These are phyloP conservation scores for Lasiodiplodia gonubiensis DNA, from an alignment of 2,329 filamentous ascomycete species.

Conservation along the genomic window DNA sequence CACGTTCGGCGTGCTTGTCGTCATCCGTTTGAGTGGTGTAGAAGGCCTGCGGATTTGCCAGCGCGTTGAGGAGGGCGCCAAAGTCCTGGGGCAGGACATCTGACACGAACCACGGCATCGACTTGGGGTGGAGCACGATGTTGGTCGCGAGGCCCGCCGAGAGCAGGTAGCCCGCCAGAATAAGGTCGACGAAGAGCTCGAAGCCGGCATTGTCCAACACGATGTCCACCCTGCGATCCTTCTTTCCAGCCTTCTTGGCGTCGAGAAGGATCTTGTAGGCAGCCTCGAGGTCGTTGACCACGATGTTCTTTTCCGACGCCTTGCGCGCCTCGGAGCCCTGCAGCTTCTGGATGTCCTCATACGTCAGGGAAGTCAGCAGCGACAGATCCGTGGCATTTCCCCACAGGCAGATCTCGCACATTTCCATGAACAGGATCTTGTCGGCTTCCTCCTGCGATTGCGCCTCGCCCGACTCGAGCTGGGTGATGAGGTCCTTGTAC, in stretches of 20 bases:
- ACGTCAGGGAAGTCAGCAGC: constrained; percentile 84
- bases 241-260: constrained; percentile 66
- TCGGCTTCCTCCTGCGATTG: constrained; percentile 66
- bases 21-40: constrained; percentile 78
- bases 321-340: constrained; percentile 89
- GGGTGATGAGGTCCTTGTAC: constrained; percentile 74
- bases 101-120: constrained; percentile 97
- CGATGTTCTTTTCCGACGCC: constrained; percentile 85
- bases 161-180: constrained; percentile 88
- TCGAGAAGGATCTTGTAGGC: constrained; percentile 73
- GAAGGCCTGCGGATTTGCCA: constrained; percentile 78
- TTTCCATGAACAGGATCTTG: constrained; percentile 81
- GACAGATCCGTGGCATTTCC: constrained; percentile 95
- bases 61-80: constrained; percentile 75
- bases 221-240: constrained; percentile 83
- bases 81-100: constrained; percentile 92
- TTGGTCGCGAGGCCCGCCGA: constrained; percentile 83
- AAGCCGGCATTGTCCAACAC: constrained; percentile 97
- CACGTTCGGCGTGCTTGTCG: constrained; percentile 58
- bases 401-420: constrained; percentile 97
- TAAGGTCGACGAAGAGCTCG: constrained; percentile 93
- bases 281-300: constrained; percentile 80
- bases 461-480: constrained; percentile 61
- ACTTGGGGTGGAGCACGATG: constrained; percentile 89
- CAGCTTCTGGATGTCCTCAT: constrained; percentile 95